A percentile compares a stretch with the other conserved stretches of the same genome.
Conservation (phyloP, 2,329 filamentous ascomycete species). For the Ceratocystis harringtonii region DNA sequence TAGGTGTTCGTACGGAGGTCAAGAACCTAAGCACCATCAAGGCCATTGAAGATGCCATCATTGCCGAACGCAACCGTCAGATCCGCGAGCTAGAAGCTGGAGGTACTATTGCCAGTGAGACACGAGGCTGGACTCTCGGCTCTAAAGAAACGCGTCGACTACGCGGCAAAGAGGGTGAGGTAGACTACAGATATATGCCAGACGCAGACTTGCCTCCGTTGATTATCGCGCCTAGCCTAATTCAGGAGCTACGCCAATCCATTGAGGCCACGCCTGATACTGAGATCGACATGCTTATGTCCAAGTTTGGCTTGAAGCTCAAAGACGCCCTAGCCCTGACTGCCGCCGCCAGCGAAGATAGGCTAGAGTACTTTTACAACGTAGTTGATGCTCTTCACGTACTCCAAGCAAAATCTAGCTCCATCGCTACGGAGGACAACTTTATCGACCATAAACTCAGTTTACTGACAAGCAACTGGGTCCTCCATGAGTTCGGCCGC, state of each 20-base stretch:
- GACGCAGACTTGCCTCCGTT: slow-evolving; percentile 81
- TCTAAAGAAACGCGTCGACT: slow-evolving; percentile 66
- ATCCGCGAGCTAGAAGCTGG: slow-evolving; percentile 65
- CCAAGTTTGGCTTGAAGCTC: slow-evolving; percentile 50
- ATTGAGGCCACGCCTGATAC: slow-evolving; percentile 60
- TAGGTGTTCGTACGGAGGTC: slow-evolving; percentile 88
- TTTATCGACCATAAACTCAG: slow-evolving; percentile 27
- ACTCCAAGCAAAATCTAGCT: slow-evolving; percentile 19
- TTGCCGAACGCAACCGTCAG: slow-evolving; percentile 79
- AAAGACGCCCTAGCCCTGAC: slow-evolving; percentile 77
- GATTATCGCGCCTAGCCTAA: slow-evolving; percentile 54
- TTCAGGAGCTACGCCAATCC: slow-evolving; percentile 45
- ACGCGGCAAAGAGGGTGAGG: slow-evolving; percentile 87
- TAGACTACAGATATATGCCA: slow-evolving; percentile 97
- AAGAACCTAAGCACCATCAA: slow-evolving; percentile 95
- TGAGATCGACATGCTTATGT: slow-evolving; percentile 46
- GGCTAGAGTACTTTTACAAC: slow-evolving; percentile 67
- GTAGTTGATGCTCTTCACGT: slow-evolving; percentile 38
- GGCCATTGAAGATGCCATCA: slow-evolving; percentile 85
- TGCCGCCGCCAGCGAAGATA: slow-evolving; percentile 59
- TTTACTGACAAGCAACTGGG: slow-evolving; percentile 46
- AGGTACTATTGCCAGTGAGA: slow-evolving; percentile 66
- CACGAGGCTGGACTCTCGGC: slow-evolving; percentile 80
- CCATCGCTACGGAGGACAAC: slow-evolving; percentile 18
- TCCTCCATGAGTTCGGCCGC: slow-evolving; percentile 60